phyloP scores from a whole-genome alignment of 176 grass and related monocot species.

The Eragrostis curvula region DNA sequence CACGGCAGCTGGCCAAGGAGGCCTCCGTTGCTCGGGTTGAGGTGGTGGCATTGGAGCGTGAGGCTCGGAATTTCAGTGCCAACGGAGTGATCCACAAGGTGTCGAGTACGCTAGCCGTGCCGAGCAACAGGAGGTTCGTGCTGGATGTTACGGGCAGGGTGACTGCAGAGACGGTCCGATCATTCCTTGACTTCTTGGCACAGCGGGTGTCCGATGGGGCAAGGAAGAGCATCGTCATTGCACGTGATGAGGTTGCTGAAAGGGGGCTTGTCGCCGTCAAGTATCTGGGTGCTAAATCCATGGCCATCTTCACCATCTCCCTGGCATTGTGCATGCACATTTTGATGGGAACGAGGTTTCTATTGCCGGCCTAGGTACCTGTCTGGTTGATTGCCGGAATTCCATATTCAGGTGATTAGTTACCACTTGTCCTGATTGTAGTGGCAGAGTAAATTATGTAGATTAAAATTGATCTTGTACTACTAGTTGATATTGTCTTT shows the following conservation, averaged over 20 bases:
- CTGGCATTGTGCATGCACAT: conserved; percentile 85
- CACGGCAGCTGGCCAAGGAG: conserved; percentile 54
- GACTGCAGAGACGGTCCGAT: conserved; percentile 65
- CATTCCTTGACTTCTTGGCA: conserved; percentile 75
- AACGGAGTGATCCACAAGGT: conserved; percentile 41
- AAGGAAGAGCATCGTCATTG: conserved; percentile 46
- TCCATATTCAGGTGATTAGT: conserved; percentile 36
- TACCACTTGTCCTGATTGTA: conserved; percentile 15
- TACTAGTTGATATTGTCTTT: not conserved
- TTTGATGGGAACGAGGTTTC: conserved; percentile 66
- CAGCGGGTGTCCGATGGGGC: conserved; percentile 58
- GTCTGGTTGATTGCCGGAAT: conserved; percentile 2
- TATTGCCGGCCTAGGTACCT: conserved; percentile 53
- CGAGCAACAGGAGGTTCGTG: conserved; percentile 71
- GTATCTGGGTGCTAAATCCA: conserved; percentile 74
- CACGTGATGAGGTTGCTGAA: conserved; percentile 55
- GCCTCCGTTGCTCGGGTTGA: conserved; percentile 13
- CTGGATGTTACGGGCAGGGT: conserved; percentile 89
- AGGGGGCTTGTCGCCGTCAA: conserved; percentile 58
- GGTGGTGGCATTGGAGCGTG: not conserved
- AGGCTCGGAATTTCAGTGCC: not conserved
- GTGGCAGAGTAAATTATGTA: conserved; percentile 36
- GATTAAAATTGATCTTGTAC: conserved; percentile 32
- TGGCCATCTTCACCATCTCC: conserved; percentile 72
- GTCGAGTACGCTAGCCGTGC: conserved; percentile 68